Percentiles rank a stretch among this genome's conserved stretches.
phyloP scores from a whole-genome alignment of 2,329 filamentous ascomycete species.

The Rutstroemia sydowiana region DNA sequence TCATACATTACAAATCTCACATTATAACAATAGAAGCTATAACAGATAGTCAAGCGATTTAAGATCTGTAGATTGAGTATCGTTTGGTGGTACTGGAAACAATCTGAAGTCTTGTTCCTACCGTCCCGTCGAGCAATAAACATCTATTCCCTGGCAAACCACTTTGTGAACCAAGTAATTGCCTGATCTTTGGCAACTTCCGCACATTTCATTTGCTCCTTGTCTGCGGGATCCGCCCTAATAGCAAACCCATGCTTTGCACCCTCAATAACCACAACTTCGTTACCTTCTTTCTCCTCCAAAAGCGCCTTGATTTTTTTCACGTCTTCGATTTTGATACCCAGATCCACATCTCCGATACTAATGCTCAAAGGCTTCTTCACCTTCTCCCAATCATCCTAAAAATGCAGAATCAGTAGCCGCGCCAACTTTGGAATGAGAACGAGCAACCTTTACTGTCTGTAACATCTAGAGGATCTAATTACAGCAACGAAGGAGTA shows the following conservation, averaged over 20 bases:
- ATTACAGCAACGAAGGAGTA: too few species aligned
- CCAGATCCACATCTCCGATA: conserved; percentile 39
- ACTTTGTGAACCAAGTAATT: conserved; percentile 31
- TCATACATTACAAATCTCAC: too few species aligned
- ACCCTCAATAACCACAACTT: conserved; percentile 31
- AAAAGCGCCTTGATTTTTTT: conserved; percentile 25
- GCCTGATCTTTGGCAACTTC: conserved; percentile 33
- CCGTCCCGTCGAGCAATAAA: not conserved
- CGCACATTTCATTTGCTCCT: conserved; percentile 28
- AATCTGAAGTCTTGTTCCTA: not conserved
- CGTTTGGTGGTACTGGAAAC: not conserved
- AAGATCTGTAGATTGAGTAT: too few species aligned
- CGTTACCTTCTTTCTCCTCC: conserved; percentile 23
- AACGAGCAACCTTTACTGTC: too few species aligned
- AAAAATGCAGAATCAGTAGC: too few species aligned
- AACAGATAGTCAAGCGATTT: not conserved
- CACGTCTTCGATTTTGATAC: conserved; percentile 28
- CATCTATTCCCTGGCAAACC: conserved; percentile 5
- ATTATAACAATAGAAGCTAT: not conserved
- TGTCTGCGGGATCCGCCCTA: conserved; percentile 30
- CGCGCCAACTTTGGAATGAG: too few species aligned
- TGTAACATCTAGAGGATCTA: too few species aligned
- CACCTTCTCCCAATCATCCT: conserved; percentile 37
- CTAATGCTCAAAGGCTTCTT: conserved; percentile 40
- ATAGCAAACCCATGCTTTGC: conserved; percentile 37